Conservation (phyloP, 2,329 filamentous ascomycete genomes). For the Beauveria brongniartii region DNA sequence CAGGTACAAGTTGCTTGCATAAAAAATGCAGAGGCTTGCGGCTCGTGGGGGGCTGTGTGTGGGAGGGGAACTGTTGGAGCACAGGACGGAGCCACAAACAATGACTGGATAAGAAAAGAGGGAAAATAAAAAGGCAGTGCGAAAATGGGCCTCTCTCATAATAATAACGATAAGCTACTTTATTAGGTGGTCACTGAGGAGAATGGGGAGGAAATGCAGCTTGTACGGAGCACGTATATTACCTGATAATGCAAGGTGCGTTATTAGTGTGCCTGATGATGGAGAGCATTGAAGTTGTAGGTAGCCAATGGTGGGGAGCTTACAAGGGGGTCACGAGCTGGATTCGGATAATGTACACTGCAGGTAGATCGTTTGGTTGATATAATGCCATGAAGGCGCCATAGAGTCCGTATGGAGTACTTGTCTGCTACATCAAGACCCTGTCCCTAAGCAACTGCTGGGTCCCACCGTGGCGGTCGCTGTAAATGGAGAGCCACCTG, state of each 20-base stretch:
- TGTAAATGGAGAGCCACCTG: neutral
- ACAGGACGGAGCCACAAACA: slow-evolving; percentile 13
- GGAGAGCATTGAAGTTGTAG: too few relatives aligned
- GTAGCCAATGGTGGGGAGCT: too few relatives aligned
- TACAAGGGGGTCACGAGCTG: too few relatives aligned
- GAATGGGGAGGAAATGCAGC: slow-evolving; percentile 12
- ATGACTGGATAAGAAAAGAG: slow-evolving; percentile 6
- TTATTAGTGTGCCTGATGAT: too few relatives aligned
- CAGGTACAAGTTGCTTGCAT: slow-evolving; percentile 4
- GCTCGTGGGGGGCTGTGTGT: neutral
- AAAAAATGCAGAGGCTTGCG: neutral
- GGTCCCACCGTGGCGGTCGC: too few relatives aligned
- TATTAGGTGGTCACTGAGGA: too few relatives aligned
- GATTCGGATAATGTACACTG: too few relatives aligned
- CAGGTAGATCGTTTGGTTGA: too few relatives aligned
- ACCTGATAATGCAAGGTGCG: neutral
- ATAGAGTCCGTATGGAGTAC: too few relatives aligned
- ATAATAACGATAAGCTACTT: neutral
- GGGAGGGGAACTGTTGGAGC: slow-evolving; percentile 14
- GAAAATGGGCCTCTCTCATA: neutral
- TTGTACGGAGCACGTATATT: slow-evolving; percentile 11
- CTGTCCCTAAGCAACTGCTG: too few relatives aligned
- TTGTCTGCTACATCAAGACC: too few relatives aligned
- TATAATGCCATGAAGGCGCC: too few relatives aligned
- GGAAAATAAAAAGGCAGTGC: neutral